A percentile compares a stretch with the other conserved stretches of the same genome.
Evolutionary conservation across 176 grass and related monocot genomes (phyloP).

Genomic region (Stipa capillata): DNA sequence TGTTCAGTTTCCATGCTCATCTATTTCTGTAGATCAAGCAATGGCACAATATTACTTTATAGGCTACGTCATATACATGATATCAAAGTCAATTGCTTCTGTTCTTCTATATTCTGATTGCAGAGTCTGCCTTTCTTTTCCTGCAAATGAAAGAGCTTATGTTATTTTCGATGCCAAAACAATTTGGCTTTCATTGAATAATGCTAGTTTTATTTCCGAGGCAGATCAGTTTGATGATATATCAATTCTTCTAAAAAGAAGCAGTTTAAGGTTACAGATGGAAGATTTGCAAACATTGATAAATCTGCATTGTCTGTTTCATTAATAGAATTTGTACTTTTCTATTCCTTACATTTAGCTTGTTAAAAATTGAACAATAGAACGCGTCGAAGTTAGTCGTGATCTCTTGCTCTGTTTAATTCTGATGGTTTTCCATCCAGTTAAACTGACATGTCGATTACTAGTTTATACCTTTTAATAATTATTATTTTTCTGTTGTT

Average conservation of each 20-base stretch:
- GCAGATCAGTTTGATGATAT: background rate
- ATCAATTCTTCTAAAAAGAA: too few relatives aligned
- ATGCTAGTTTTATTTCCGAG: background rate
- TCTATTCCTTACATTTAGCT: background rate
- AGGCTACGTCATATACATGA: background rate
- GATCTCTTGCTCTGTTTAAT: background rate
- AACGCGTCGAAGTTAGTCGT: background rate
- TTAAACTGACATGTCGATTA: background rate
- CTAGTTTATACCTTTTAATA: slow-evolving; percentile 16
- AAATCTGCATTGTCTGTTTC: background rate
- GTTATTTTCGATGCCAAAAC: background rate
- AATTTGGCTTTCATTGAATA: background rate
- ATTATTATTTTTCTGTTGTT: background rate
- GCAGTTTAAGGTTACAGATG: too few relatives aligned
- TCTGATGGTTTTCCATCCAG: background rate
- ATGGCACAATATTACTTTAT: background rate
- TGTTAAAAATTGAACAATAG: background rate
- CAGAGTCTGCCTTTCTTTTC: background rate
- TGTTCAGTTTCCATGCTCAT: background rate
- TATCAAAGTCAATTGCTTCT: background rate
- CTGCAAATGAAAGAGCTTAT: background rate
- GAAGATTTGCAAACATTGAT: background rate
- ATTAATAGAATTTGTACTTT: background rate
- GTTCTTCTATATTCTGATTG: background rate
- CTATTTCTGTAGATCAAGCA: background rate